These are phyloP conservation scores for Euphorbia schlechtendalii DNA, from an alignment of 441 rosid genomes.

Conservation along the genomic window DNA sequence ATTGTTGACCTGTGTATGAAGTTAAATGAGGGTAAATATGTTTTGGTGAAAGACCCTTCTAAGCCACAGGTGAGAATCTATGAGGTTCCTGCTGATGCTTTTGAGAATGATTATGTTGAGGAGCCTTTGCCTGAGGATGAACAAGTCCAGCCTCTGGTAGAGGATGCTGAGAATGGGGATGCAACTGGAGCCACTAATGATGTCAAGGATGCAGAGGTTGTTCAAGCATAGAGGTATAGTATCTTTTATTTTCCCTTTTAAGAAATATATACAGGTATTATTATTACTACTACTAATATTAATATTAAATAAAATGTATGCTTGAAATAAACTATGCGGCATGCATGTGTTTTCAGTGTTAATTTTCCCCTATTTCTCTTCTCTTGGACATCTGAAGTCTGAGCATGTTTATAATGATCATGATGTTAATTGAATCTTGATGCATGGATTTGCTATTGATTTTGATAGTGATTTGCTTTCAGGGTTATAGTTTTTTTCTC, in stretches of 20 bases:
- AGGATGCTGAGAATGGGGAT: slow-evolving; percentile 46
- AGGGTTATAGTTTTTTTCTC: too few relatives aligned
- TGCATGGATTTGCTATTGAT: too few relatives aligned
- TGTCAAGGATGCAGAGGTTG: slow-evolving; percentile 43
- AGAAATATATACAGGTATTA: neutral
- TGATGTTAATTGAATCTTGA: too few relatives aligned
- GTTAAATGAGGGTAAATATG: slow-evolving; percentile 87
- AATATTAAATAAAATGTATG: too few relatives aligned
- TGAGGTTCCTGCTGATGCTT: slow-evolving; percentile 91
- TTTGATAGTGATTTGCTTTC: too few relatives aligned
- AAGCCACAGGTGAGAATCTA: slow-evolving; percentile 91
- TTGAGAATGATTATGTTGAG: slow-evolving; percentile 89
- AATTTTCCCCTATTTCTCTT: neutral
- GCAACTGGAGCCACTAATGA: slow-evolving; percentile 38
- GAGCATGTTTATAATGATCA: too few relatives aligned
- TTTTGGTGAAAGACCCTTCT: slow-evolving; percentile 83
- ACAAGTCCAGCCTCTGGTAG: slow-evolving; percentile 69
- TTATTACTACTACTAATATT: too few relatives aligned
- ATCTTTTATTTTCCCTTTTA: neutral
- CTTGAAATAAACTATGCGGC: neutral
- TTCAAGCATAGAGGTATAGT: slow-evolving; percentile 42
- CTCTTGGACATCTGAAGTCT: too few relatives aligned
- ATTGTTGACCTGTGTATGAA: slow-evolving; percentile 89
- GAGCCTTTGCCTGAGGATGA: slow-evolving; percentile 94
- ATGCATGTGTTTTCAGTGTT: neutral